Percentiles rank a stretch among this genome's conserved stretches.
Evolutionary conservation across 805 yeast genomes (phyloP).

Genomic region (Candida orba): DNA sequence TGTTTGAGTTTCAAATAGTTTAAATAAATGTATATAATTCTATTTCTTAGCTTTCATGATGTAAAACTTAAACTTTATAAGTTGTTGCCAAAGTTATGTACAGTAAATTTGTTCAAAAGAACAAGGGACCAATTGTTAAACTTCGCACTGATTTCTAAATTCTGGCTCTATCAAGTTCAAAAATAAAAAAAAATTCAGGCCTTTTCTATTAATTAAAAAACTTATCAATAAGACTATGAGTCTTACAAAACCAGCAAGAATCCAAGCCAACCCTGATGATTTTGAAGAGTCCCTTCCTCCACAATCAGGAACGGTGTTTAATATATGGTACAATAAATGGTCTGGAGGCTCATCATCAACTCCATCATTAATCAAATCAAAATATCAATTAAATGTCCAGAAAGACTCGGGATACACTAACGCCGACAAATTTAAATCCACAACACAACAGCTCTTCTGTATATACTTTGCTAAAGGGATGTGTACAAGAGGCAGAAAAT

Average conservation of each 20-base stretch:
- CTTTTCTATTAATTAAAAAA: too few species aligned
- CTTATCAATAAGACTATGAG: too few species aligned
- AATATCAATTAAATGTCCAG: slow-evolving; percentile 49
- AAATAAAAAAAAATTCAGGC: neutral
- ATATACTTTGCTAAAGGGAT: slow-evolving; percentile 84
- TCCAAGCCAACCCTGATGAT: slow-evolving; percentile 60
- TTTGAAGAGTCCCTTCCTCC: slow-evolving; percentile 59
- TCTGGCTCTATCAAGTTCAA: too few species aligned
- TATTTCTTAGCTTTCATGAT: too few species aligned
- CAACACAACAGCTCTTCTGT: slow-evolving; percentile 49
- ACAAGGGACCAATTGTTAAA: too few species aligned
- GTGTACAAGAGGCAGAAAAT: slow-evolving; percentile 70
- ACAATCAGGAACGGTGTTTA: slow-evolving; percentile 74
- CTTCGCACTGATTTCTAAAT: too few species aligned
- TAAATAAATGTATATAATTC: too few species aligned
- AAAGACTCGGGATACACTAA: slow-evolving; percentile 70
- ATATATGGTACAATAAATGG: slow-evolving; percentile 88
- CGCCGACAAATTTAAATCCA: slow-evolving; percentile 40
- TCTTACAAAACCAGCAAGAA: slow-evolving; percentile 46
- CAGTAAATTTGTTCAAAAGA: too few species aligned
- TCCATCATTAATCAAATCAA: slow-evolving; percentile 37
- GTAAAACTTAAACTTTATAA: too few species aligned
- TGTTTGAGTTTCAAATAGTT: neutral
- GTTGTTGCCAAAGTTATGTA: too few species aligned
- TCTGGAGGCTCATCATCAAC: slow-evolving; percentile 40